A percentile compares a stretch with the other conserved stretches of the same genome.
Conservation (phyloP, 805 yeast species). For the Ogataea glucozyma region DNA sequence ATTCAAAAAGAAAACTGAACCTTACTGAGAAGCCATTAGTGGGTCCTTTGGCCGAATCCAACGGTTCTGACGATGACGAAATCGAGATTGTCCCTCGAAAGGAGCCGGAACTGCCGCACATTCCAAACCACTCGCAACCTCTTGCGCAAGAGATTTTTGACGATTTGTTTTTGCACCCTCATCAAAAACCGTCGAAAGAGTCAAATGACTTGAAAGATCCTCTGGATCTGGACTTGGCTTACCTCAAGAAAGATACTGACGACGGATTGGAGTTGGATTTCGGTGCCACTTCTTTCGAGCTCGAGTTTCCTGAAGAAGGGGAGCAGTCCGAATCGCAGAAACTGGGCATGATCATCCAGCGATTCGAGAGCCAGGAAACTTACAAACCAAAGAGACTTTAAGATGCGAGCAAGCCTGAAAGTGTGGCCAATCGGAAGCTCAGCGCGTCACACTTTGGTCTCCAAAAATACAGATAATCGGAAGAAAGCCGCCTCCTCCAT, state of each 20-base stretch:
- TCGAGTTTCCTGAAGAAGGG: conserved; percentile 30
- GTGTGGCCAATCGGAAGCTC: no score
- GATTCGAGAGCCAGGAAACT: conserved; percentile 22
- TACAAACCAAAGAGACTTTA: conserved; percentile 27
- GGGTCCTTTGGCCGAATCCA: no score
- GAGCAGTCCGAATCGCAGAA: conserved; percentile 24
- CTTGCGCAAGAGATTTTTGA: conserved; percentile 34
- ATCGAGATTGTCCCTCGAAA: conserved; percentile 50
- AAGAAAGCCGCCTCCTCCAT: no score
- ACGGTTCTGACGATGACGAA: conserved; percentile 37
- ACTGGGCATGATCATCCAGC: conserved; percentile 22
- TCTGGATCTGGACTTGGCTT: conserved; percentile 25
- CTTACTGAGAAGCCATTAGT: conserved; percentile 15
- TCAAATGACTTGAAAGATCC: conserved; percentile 25
- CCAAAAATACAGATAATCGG: no score
- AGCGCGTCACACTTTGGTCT: no score
- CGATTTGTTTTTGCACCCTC: conserved; percentile 25
- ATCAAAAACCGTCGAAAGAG: conserved; percentile 7
- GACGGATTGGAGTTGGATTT: conserved; percentile 3
- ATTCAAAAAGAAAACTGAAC: conserved; percentile 24
- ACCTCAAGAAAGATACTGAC: conserved; percentile 10
- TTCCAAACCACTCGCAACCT: conserved; percentile 48
- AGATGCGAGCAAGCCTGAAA: not conserved
- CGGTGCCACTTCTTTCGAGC: conserved; percentile 10
- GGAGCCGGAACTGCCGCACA: conserved; percentile 40